These are phyloP conservation scores for Mucor mucedo DNA, from an alignment of 371 early-diverging fungal genomes.

Conservation along the genomic window DNA sequence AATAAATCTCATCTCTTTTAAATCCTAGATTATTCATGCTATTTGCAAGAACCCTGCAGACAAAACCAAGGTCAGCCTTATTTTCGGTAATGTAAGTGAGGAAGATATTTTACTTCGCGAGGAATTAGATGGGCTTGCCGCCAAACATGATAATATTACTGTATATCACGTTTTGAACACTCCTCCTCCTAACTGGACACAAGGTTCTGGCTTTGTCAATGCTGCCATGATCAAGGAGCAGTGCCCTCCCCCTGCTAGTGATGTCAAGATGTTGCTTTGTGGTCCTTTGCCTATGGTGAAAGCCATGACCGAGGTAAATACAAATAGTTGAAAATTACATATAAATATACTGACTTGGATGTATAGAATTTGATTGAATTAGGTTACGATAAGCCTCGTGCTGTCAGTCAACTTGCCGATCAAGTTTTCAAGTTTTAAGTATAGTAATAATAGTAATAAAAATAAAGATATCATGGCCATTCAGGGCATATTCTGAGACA, in stretches of 20 bases:
- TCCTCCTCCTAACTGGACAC: conserved; percentile 84
- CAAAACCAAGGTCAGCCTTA: conserved; percentile 79
- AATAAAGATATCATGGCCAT: conserved; percentile 1
- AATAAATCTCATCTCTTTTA: neutral
- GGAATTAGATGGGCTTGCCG: conserved; percentile 81
- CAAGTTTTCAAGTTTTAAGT: conserved; percentile 46
- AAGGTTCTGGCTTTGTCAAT: conserved; percentile 88
- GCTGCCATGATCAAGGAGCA: conserved; percentile 78
- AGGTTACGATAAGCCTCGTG: conserved; percentile 78
- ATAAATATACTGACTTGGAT: neutral
- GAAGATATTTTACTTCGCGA: conserved; percentile 89
- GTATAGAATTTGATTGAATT: conserved; percentile 58
- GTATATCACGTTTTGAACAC: conserved; percentile 89
- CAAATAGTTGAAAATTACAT: neutral
- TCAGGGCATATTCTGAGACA: neutral
- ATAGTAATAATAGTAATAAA: conserved; percentile 3
- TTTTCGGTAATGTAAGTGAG: conserved; percentile 91
- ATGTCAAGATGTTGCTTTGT: conserved; percentile 91
- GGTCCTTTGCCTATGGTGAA: conserved; percentile 95
- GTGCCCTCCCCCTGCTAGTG: conserved; percentile 77
- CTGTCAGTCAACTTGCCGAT: conserved; percentile 84
- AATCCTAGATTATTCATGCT: conserved; percentile 74
- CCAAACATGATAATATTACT: conserved; percentile 79
- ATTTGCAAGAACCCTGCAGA: conserved; percentile 85
- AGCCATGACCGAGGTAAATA: conserved; percentile 74